A percentile compares a stretch with the other conserved stretches of the same genome.
Conservation (phyloP, 805 yeast species). For the Lachancea nothofagi region DNA sequence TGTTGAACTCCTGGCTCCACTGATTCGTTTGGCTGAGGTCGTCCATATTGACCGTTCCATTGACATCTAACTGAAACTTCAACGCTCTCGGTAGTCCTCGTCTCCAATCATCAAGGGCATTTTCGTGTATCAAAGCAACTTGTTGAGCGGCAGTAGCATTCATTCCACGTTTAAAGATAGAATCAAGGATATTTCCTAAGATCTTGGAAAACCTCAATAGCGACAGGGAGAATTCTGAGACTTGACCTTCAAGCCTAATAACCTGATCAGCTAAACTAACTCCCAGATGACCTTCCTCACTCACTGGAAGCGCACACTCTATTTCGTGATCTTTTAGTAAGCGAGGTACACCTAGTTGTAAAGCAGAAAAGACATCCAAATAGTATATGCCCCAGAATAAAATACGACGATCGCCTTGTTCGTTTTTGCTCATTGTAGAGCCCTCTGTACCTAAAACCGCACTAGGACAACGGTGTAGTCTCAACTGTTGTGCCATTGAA, state of each 20-base stretch:
- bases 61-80: constrained; percentile 58
- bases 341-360: constrained; percentile 78
- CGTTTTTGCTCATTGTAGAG: constrained; percentile 55
- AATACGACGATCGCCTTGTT: constrained; percentile 77
- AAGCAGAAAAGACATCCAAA: constrained; percentile 68
- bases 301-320: constrained; percentile 78
- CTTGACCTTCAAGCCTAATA: constrained; percentile 63
- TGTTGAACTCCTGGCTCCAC: constrained; percentile 16
- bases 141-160: constrained; percentile 27
- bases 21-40: constrained; percentile 16
- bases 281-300: constrained; percentile 50
- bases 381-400: constrained; percentile 81
- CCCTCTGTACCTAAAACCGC: constrained; percentile 69
- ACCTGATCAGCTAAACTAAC: constrained; percentile 41
- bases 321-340: constrained; percentile 73
- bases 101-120: constrained; percentile 74
- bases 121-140: constrained; percentile 44
- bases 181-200: constrained; percentile 66
- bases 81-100: constrained; percentile 57
- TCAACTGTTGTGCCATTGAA: constrained; percentile 78
- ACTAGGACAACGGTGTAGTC: constrained; percentile 82
- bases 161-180: constrained; percentile 55
- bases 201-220: constrained; percentile 67
- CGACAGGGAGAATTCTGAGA: constrained; percentile 54
- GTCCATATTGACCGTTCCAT: constrained; percentile 37